These are phyloP conservation scores for Persicaria maculosa DNA, from an alignment of 148 eudicot species.

Conservation along the genomic window DNA sequence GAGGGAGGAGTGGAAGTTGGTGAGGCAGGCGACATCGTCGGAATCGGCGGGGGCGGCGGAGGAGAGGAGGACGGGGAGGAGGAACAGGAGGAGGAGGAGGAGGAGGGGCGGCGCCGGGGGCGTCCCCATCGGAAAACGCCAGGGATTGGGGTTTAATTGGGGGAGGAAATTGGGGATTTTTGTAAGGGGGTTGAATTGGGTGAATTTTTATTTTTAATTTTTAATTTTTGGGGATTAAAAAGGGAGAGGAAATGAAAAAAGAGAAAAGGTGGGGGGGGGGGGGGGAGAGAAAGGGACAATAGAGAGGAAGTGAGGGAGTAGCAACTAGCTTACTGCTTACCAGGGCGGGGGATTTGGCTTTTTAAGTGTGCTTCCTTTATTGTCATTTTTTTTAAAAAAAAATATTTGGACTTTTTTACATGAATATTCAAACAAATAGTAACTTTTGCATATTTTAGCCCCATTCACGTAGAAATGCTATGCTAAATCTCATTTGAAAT, in stretches of 20 bases:
- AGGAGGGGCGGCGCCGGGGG: neutral
- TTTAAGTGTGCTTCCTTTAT: neutral
- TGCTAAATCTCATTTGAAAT: no score
- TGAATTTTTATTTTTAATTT: neutral
- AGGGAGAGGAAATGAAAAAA: neutral
- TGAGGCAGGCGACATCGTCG: conserved; percentile 40
- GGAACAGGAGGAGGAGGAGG: neutral
- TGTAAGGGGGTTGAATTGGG: no score
- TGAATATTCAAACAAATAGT: no score
- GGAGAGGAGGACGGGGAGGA: neutral
- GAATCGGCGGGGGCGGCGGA: conserved; percentile 30
- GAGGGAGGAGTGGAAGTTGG: conserved; percentile 35
- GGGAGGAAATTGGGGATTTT: neutral
- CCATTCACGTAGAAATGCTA: no score
- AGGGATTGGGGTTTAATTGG: neutral
- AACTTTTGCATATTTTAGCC: no score
- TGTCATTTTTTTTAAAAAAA: neutral
- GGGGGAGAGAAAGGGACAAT: neutral
- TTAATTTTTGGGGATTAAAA: neutral
- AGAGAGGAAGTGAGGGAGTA: neutral
- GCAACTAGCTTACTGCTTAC: neutral
- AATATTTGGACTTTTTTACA: no score
- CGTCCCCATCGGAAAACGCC: neutral
- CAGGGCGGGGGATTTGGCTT: conserved; percentile 5
- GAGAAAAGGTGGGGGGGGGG: neutral